These are phyloP conservation scores for Diaporthe longicolla DNA, from an alignment of 2,329 filamentous ascomycete genomes.

Conservation along the genomic window DNA sequence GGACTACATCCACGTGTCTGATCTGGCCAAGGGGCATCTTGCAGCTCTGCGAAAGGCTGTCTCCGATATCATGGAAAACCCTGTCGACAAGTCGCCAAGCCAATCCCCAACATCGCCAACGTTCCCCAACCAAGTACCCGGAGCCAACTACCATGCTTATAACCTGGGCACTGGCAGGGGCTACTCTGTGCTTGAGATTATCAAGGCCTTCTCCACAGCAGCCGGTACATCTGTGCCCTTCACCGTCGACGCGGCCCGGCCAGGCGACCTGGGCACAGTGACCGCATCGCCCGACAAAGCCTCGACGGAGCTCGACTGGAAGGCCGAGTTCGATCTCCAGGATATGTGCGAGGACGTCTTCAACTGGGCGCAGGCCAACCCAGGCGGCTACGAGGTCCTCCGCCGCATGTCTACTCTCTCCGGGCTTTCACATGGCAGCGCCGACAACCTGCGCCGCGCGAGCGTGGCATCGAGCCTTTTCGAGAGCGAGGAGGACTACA, in stretches of 20 bases:
- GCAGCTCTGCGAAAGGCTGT: constrained; percentile 39
- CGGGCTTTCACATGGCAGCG: constrained; percentile 11
- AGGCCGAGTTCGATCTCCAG: constrained; percentile 39
- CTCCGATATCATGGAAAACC: constrained; percentile 16
- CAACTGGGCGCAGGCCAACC: constrained; percentile 40
- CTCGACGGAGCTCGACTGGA: constrained; percentile 41
- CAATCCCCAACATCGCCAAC: not conserved
- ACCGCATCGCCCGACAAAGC: constrained; percentile 39
- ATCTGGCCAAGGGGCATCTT: constrained; percentile 41
- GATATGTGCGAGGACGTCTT: constrained; percentile 42
- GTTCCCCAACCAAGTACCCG: not conserved
- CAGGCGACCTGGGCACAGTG: constrained; percentile 38
- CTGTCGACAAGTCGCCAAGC: not conserved
- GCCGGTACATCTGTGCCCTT: constrained; percentile 37
- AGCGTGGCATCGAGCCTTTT: constrained; percentile 39
- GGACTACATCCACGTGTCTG: constrained; percentile 40
- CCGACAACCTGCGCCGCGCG: constrained; percentile 31
- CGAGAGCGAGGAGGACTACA: constrained; percentile 38
- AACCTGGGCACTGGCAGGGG: constrained; percentile 41
- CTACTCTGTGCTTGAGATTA: constrained; percentile 41
- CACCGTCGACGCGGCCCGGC: constrained; percentile 31
- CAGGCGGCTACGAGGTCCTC: constrained; percentile 41
- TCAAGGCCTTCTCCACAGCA: constrained; percentile 38
- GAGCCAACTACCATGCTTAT: constrained; percentile 36
- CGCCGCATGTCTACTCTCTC: constrained; percentile 36